These are phyloP conservation scores for Sporothrix euskadiensis DNA, from an alignment of 2,329 filamentous ascomycete species.

Conservation along the genomic window DNA sequence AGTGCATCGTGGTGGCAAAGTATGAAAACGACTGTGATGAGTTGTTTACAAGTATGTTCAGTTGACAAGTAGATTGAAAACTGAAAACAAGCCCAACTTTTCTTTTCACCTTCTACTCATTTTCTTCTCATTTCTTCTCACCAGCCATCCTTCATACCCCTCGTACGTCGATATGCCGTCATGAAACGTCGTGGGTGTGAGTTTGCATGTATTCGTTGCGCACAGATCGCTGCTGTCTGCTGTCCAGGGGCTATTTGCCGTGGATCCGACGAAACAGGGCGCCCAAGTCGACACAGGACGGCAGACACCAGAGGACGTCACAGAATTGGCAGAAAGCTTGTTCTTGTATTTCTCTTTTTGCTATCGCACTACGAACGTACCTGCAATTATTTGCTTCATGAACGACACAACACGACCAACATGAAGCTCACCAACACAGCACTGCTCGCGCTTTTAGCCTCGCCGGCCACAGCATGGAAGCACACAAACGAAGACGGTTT, in stretches of 20 bases:
- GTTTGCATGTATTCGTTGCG: background rate
- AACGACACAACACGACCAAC: background rate
- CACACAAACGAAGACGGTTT: slow-evolving; percentile 31
- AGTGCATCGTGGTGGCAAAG: background rate
- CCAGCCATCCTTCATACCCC: background rate
- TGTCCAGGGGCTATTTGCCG: slow-evolving; percentile 4
- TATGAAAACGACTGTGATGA: background rate
- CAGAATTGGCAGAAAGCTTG: background rate
- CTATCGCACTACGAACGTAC: too few relatives aligned
- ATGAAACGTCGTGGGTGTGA: slow-evolving; percentile 20
- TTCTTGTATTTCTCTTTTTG: background rate
- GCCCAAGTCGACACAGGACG: too few relatives aligned
- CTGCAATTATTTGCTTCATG: background rate
- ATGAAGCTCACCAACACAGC: background rate
- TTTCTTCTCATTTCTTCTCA: background rate
- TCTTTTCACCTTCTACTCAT: background rate
- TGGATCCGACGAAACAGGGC: slow-evolving; percentile 12
- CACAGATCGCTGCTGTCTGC: slow-evolving; percentile 18
- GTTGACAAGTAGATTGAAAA: background rate
- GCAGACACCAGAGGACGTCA: background rate
- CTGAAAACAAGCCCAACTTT: background rate
- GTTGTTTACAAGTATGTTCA: too few relatives aligned
- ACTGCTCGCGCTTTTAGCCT: background rate
- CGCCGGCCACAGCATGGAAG: slow-evolving; percentile 32
- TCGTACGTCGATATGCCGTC: background rate